Base-by-base conservation (phyloP, 805 yeast genomes). In the Metschnikowia rubicola region DNA sequence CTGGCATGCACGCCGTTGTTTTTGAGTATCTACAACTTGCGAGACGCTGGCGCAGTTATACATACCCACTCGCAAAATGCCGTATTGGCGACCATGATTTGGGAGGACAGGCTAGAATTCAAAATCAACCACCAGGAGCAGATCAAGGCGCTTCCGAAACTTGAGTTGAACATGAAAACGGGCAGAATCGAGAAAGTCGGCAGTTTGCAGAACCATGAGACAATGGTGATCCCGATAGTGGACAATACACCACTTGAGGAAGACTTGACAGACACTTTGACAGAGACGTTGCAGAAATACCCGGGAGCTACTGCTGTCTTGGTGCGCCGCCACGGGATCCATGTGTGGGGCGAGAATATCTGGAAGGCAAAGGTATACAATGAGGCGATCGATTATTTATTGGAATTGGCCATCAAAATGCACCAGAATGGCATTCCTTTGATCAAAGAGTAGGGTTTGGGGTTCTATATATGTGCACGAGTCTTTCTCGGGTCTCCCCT, bases 51-150 rank as follows among this genome's bases (percentile, higher is more conserved):
- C 8, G 96, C 97, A 2, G 88, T 96, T 63, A 90, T 91, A 49
- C 98, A 91, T 65, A 91, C 97, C 0, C 98, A 91, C 63, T 90
- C 97, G 0, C 92, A 84, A 59, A 80, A 80, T 47, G 96, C 97
- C 0, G 96, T 91, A 1, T 73, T 91, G 81, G 80, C 81, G 28
- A 81, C 96, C 0, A 64, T 88, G 54, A 63, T 91, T 11, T 88
- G 76, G 64, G 74, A 63, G 41, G 83, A 79, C 43, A 73, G 80
- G 47, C 59, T 58, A n/a, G 91, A 80, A 61, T 90, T 91, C 65
- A 75, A 74, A 41, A 90, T 92, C 51, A 74, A 86, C 41, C 81
- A 86, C 56, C 82, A 91, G 53, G 98, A 91, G 70, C 96, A 91
- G 67, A 88, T 92, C 67, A 91, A 92, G 64, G 98, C 97, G 0